Evolutionary conservation across 2,329 filamentous ascomycete genomes (phyloP), one percentile per base, ranked within the genome.

Genomic region (Beauveria australis): DNA sequence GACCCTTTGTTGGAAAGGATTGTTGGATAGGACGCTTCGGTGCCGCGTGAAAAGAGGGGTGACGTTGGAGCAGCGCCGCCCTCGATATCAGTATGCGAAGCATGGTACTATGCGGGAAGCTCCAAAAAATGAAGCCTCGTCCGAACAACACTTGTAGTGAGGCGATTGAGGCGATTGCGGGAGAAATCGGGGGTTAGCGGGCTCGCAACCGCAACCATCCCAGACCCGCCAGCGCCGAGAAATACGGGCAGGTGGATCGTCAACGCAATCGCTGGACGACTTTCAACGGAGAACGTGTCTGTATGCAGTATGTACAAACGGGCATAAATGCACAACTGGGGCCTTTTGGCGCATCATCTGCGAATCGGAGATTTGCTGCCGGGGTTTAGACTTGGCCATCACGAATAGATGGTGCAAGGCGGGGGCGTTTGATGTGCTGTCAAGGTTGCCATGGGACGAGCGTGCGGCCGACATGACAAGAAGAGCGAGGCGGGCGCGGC

Each of bases 171-270:
- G 26, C 26, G 26, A 28, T 30, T 54, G 37, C 53, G 53, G 53
- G 41, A 30, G 53, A 55, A 33, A 30, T 55, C 53, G 53, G 53
- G 53, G 41, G n/a, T 9, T 30, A 30, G 28, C 40, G 6, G 37
- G 40, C 30, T 37, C n/a, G 22, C 30, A 24, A 40, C 3, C 30
- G 22, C 49, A 10, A 40, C n/a, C 19, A 24, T 37, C 8, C 52
- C 22, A 37, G 28, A 30, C 52, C 52, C 18, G 41, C 53, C 52
- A 37, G 22, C 52, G 52, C 51, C 37, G 53, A 46, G 53, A 26
- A 55, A 57, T 47, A 47, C 54, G 54, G 54, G 44, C 30, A 26
- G 37, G 54, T 57, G 54, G 54, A 48, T 48, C 44, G n/a, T 30
- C 28, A 30, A 30, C 28, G 28, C 28, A 30, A 30, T 30, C 14